Conservation (phyloP, 2,329 filamentous ascomycete species). For the Macroventuria anomochaeta region DNA sequence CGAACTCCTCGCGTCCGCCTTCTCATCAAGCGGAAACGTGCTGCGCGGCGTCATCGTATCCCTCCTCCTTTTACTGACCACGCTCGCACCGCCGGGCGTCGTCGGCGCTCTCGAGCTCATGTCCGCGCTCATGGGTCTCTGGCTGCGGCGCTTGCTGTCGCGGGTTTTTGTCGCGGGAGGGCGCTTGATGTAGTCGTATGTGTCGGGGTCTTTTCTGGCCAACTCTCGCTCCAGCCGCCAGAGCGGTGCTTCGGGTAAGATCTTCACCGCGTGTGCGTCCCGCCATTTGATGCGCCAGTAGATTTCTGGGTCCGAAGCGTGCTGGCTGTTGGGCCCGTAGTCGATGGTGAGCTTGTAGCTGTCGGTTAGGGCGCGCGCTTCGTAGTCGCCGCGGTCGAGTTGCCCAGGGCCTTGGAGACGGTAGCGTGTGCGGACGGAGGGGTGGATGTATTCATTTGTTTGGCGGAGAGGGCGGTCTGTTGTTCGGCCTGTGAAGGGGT, state of each 20-base stretch:
- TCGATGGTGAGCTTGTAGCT: slow-evolving; percentile 58
- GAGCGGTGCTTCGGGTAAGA: slow-evolving; percentile 54
- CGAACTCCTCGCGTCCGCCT: slow-evolving; percentile 13
- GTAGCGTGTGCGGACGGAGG: slow-evolving; percentile 55
- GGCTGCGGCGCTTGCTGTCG: slow-evolving; percentile 21
- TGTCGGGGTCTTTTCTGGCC: slow-evolving; percentile 50
- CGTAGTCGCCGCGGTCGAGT: slow-evolving; percentile 55
- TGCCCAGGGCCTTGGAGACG: slow-evolving; percentile 56
- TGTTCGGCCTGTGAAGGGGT: slow-evolving; percentile 52
- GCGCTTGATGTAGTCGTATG: slow-evolving; percentile 49
- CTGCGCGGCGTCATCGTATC: slow-evolving; percentile 33
- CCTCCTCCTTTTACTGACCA: slow-evolving; percentile 17
- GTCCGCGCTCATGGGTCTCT: slow-evolving; percentile 26
- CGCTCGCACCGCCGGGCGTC: slow-evolving; percentile 12
- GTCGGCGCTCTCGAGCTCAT: slow-evolving; percentile 11
- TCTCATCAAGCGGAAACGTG: slow-evolving; percentile 29
- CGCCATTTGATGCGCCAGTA: slow-evolving; percentile 52
- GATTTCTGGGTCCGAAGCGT: slow-evolving; percentile 48
- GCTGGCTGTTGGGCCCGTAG: slow-evolving; percentile 38
- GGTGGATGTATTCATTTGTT: slow-evolving; percentile 61
- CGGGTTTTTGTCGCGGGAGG: slow-evolving; percentile 41
- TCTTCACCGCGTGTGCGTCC: slow-evolving; percentile 46
- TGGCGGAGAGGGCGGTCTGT: slow-evolving; percentile 55
- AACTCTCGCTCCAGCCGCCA: slow-evolving; percentile 55
- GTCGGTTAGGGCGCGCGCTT: slow-evolving; percentile 52